phyloP scores from a whole-genome alignment of 2,329 filamentous ascomycete genomes.

The Colletotrichum scovillei region DNA sequence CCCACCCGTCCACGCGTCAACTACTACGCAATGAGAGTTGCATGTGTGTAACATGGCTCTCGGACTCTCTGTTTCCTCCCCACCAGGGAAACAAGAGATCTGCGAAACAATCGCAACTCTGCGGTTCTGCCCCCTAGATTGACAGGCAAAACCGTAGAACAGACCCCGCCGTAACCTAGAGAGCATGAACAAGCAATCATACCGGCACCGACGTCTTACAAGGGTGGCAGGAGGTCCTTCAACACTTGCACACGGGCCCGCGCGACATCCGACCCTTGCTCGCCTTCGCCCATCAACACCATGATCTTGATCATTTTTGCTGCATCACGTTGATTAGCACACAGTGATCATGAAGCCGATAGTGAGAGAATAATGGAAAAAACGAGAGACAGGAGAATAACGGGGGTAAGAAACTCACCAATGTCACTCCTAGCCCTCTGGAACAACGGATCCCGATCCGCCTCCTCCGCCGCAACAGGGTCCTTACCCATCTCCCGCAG shows the following conservation, averaged over 20 bases:
- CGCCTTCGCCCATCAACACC: constrained; percentile 66
- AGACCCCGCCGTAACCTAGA: background rate
- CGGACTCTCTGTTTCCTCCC: background rate
- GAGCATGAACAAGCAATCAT: background rate
- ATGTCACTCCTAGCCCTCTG: constrained; percentile 71
- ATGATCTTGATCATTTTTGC: constrained; percentile 74
- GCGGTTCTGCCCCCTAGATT: background rate
- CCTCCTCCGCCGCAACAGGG: constrained; percentile 56
- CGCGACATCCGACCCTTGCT: constrained; percentile 68
- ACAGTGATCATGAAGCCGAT: background rate
- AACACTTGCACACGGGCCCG: constrained; percentile 69
- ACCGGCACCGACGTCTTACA: background rate
- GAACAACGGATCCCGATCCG: constrained; percentile 67
- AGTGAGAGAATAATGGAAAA: background rate
- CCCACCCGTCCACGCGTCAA: background rate
- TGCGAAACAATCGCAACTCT: background rate
- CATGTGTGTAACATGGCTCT: background rate
- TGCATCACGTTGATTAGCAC: constrained; percentile 41
- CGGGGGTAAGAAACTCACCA: constrained; percentile 54
- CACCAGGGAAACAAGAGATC: background rate
- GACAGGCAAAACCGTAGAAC: too few species aligned
- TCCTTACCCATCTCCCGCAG: constrained; percentile 63
- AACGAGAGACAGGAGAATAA: too few species aligned
- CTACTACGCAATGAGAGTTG: background rate
- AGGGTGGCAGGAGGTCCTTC: constrained; percentile 59